Conservation (phyloP, 2,329 filamentous ascomycete species). For the Fusarium paranaense region DNA sequence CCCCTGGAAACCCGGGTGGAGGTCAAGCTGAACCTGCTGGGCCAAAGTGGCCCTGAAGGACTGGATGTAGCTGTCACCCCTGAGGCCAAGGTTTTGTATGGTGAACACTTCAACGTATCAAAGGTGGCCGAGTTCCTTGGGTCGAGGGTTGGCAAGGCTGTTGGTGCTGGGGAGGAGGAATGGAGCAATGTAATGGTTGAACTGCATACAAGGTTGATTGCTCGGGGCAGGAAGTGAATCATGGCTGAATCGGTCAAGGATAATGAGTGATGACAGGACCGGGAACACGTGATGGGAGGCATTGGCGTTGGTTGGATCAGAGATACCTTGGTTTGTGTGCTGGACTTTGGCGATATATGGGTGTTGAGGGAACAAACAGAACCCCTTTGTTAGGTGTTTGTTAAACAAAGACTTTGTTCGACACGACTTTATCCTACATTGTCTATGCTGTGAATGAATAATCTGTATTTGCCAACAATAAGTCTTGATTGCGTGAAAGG, state of each 20-base stretch:
- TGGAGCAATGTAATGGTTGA: slow-evolving; percentile 70
- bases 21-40: slow-evolving; percentile 67
- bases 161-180: slow-evolving; percentile 49
- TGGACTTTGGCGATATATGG: slow-evolving; percentile 20
- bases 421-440: background rate
- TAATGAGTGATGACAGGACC: slow-evolving; percentile 47
- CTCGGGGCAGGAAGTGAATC: slow-evolving; percentile 63
- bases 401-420: slow-evolving; percentile 16
- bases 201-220: slow-evolving; percentile 66
- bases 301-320: slow-evolving; percentile 38
- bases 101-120: slow-evolving; percentile 79
- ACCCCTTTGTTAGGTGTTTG: slow-evolving; percentile 13
- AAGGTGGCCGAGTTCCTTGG: slow-evolving; percentile 80
- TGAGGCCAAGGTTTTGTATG: slow-evolving; percentile 76
- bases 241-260: slow-evolving; percentile 6
- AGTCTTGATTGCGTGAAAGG: background rate
- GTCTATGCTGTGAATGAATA: background rate
- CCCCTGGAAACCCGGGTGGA: slow-evolving; percentile 77
- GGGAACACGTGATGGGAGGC: slow-evolving; percentile 23
- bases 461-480: background rate
- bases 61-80: slow-evolving; percentile 66
- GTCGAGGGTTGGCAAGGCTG: slow-evolving; percentile 61
- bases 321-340: slow-evolving; percentile 42
- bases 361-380: slow-evolving; percentile 1
- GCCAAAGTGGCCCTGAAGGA: slow-evolving; percentile 58